Evolutionary conservation across 352 stramenopile species (phyloP).

Genomic region (Globisporangium ultimum): DNA sequence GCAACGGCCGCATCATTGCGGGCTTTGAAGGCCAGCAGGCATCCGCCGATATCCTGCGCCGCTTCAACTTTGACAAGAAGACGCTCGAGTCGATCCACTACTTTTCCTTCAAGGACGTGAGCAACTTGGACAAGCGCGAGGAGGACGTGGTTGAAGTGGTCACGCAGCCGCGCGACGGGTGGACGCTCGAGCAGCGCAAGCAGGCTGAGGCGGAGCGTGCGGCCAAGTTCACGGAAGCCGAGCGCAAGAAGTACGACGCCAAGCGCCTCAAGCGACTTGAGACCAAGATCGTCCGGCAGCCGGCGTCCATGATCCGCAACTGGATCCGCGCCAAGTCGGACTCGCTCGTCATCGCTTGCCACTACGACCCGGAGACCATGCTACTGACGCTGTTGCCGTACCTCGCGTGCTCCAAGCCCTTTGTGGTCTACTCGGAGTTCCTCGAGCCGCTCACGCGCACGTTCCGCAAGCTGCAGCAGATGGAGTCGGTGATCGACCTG

Average conservation of each 20-base stretch:
- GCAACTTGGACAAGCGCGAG: conserved; percentile 42
- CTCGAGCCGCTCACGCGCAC: conserved; percentile 89
- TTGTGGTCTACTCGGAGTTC: conserved; percentile 96
- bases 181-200: conserved; percentile 58
- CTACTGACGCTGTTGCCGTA: conserved; percentile 89
- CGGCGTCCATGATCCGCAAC: conserved; percentile 58
- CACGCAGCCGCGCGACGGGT: conserved; percentile 44
- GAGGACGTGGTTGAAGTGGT: conserved; percentile 42
- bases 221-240: conserved; percentile 73
- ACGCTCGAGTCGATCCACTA: conserved; percentile 75
- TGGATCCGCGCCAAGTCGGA: conserved; percentile 74
- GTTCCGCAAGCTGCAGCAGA: conserved; percentile 88
- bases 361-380: conserved; percentile 87
- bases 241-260: conserved; percentile 74
- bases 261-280: conserved; percentile 68
- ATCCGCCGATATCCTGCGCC: conserved; percentile 71
- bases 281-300: conserved; percentile 79
- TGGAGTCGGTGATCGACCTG: conserved; percentile 90
- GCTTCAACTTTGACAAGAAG: conserved; percentile 84
- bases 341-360: conserved; percentile 87
- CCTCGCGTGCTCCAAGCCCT: conserved; percentile 88
- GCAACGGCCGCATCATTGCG: conserved; percentile 66
- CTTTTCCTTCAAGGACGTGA: conserved; percentile 66
- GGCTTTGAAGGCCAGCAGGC: conserved; percentile 74
- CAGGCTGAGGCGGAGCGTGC: conserved; percentile 74